Evolutionary conservation across 805 yeast genomes (phyloP), one percentile per base, ranked within the genome.

Genomic region (Kluyveromyces lactis): DNA sequence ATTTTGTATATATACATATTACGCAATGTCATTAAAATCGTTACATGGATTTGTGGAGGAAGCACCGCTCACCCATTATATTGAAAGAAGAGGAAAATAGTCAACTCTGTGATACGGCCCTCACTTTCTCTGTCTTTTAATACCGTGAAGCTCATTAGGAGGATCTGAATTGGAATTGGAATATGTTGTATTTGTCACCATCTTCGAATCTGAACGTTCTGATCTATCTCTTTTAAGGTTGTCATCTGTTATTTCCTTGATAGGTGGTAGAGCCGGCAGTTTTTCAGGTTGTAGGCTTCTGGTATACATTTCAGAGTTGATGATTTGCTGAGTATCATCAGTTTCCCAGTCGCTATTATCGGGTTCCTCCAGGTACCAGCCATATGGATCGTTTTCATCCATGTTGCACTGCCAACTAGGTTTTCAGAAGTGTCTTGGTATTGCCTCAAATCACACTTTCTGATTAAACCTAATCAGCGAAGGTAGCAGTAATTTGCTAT

Each of bases 321-420:
- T 24, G 6, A 16, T 15, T 19, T 28, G 26, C 7, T 28, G 38
- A 7, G 19, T 11, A 10, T 16, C 16, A n/a, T 17, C 29, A 19
- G n/a, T 21, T 10, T 7, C 4, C 18, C 12, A 29, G 11, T 27
- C 29, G 10, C 9, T 19, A 13, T 21, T 31, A 26, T 18, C 30
- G 17, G 23, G n/a, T 3, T 38, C 36, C 16, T 39, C 38, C 9
- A 38, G 30, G 17, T 38, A 34, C 45, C 45, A 42, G 16, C 41
- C 45, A 36, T 32, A 42, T 7, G 45, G 45, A 33, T 42, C 45
- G 13, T 38, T 35, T 28, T 35, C 38, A 18, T 35, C 31, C 38
- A 35, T 35, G 18, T 13, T 27, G 5, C 7, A 10, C 18, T 21
- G 24, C n/a, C n/a, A n/a, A n/a, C n/a, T n/a, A n/a, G n/a, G n/a